Evolutionary conservation across 768 basidiomycete genomes (phyloP).

Genomic region (Cubamyces lactineus): DNA sequence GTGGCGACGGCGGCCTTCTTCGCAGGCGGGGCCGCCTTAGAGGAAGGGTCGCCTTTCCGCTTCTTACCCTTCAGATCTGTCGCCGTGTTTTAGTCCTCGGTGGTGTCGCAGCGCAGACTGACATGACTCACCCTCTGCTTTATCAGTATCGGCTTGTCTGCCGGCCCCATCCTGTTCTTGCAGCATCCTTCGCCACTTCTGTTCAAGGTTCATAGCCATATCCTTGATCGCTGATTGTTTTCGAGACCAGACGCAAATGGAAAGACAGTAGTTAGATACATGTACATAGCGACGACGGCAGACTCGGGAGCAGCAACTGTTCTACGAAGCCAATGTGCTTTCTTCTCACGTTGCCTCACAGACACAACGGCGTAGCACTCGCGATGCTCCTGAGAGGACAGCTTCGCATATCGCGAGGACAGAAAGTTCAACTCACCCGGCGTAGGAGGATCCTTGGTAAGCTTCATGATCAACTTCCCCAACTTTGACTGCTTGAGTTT

Average conservation of each 20-base stretch:
- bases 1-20: constrained; percentile 67
- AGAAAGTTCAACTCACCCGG: constrained; percentile 66
- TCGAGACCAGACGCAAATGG: constrained; percentile 41
- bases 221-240: constrained; percentile 80
- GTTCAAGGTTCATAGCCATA: constrained; percentile 88
- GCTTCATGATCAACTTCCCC: constrained; percentile 76
- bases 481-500: constrained; percentile 72
- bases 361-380: not conserved
- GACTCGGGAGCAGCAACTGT: constrained; percentile 11
- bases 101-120: constrained; percentile 40
- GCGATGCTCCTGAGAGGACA: not conserved
- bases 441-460: constrained; percentile 74
- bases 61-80: constrained; percentile 70
- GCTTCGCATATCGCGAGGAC: not conserved
- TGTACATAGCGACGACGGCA: constrained; percentile 24
- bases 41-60: constrained; percentile 64
- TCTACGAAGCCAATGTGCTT: constrained; percentile 10
- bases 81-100: constrained; percentile 25
- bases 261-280: constrained; percentile 71
- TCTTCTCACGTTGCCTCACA: not conserved
- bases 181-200: constrained; percentile 75
- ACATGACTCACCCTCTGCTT: constrained; percentile 74
- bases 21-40: constrained; percentile 52
- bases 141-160: constrained; percentile 39
- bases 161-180: constrained; percentile 45